Conservation (phyloP, 306 rosid genomes). For the Acacia acuminata region DNA sequence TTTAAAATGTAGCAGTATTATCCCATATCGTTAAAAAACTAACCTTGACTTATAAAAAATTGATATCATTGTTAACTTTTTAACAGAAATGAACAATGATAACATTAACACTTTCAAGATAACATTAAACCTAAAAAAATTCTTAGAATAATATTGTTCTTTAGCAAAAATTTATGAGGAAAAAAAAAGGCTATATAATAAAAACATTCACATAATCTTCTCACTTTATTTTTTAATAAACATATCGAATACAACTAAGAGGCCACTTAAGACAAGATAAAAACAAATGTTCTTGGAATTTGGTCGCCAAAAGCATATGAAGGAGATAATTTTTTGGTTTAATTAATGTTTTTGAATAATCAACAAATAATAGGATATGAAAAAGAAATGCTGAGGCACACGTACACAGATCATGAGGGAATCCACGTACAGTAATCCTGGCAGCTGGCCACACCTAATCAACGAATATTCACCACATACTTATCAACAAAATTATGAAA, state of each 20-base stretch:
- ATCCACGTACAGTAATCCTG: constrained; percentile 11
- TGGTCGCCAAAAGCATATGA: constrained; percentile 29
- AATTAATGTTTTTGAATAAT: neutral
- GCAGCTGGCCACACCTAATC: constrained; percentile 32
- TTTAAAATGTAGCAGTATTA: no score
- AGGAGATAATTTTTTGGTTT: constrained; percentile 2
- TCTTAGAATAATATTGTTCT: fast-evolving
- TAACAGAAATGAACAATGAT: no score
- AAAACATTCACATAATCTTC: neutral
- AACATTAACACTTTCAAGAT: no score
- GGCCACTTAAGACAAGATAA: constrained; percentile 29
- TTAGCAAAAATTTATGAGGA: no score
- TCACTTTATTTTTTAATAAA: neutral
- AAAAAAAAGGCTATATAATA: neutral
- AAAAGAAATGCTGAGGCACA: neutral
- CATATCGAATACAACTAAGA: constrained; percentile 19
- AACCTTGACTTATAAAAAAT: no score
- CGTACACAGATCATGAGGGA: neutral
- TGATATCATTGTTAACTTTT: no score
- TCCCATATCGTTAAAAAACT: no score
- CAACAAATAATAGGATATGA: neutral
- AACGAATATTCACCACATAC: constrained; percentile 16
- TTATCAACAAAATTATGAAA: neutral
- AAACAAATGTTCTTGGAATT: constrained; percentile 30
- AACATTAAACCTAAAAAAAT: no score